Evolutionary conservation across 2,329 filamentous ascomycete genomes (phyloP), one percentile per base, ranked within the genome.

Genomic region (Metarhizium guizhouense): DNA sequence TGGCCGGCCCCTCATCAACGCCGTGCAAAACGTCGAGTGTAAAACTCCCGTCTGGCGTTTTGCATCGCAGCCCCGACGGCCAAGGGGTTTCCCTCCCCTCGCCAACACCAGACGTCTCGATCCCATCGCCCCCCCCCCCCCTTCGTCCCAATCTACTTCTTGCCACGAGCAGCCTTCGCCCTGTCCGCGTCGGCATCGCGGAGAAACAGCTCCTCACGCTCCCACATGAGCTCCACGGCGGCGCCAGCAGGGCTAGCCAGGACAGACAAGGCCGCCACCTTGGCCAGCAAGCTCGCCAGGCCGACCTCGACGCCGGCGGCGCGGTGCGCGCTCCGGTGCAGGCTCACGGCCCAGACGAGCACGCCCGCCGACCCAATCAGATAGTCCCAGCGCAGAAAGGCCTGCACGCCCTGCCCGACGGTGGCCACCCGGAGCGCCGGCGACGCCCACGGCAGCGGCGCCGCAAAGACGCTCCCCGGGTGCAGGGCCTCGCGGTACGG

Each of bases 151-250:
- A 5, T 45, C 42, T 53, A 47, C 34, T 49, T 50, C 34, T 45
- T 53, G 20, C 42, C 16, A 7, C 42, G 14, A 4, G 14, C 53
- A 18, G 32, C 32, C 47, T 36, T 32, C 20, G 29, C 29, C 51
- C 36, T 51, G 13, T 53, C 45, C 4, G 20, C 13, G 7, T 51
- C 45, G 6, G 20, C 13, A 14, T 38, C 47, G 14, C 30, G 52
- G 11, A 60, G 49, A 18, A 59, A 54, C 13, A 59, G 50, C 56
- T 61, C 60, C 42, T 63, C 61, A 6, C 61, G 57, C 54, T 62
- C 60, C 61, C 61, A 62, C 57, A 62, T 58, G 38, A 63, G 48
- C 54, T 59, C 56, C 3, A 62, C 59, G 6, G 60, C 60, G 5
- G 61, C 54, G 3, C 56, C 60, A 0, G 56, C 56, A 2, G 60